phyloP scores from a whole-genome alignment of 2,329 filamentous ascomycete genomes.

The Phaeosphaeriaceae sp. region DNA sequence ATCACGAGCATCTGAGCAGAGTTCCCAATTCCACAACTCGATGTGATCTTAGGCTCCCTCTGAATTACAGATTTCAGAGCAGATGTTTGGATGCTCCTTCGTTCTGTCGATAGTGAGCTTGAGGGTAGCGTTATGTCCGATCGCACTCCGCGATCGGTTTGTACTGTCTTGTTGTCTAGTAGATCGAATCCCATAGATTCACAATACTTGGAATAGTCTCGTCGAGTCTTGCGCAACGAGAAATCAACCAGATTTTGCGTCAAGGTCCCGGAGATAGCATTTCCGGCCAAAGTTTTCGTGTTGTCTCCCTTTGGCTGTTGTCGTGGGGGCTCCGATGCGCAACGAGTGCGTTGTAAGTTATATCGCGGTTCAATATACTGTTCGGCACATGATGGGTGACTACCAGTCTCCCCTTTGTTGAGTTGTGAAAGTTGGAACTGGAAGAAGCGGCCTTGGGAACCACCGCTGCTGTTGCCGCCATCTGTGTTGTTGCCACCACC shows the following conservation, averaged over 20 bases:
- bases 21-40: neutral
- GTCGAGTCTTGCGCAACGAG: neutral
- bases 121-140: too few species aligned
- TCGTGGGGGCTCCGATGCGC: conserved; percentile 14
- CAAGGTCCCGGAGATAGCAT: conserved; percentile 38
- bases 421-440: conserved; percentile 41
- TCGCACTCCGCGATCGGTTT: too few species aligned
- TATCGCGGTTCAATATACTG: conserved; percentile 11
- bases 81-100: neutral
- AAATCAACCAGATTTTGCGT: neutral
- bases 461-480: conserved; percentile 18
- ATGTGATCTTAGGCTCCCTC: conserved; percentile 4
- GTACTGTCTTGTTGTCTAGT: too few species aligned
- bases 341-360: neutral
- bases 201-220: too few species aligned
- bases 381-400: conserved; percentile 3
- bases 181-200: too few species aligned
- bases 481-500: conserved; percentile 17
- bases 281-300: conserved; percentile 38
- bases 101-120: neutral
- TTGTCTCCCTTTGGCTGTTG: conserved; percentile 29
- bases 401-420: conserved; percentile 15
- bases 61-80: neutral
- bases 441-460: conserved; percentile 32
- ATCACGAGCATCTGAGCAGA: neutral